Conservation (phyloP, 345 rosid genomes). For the Zanthoxylum bungeanum region DNA sequence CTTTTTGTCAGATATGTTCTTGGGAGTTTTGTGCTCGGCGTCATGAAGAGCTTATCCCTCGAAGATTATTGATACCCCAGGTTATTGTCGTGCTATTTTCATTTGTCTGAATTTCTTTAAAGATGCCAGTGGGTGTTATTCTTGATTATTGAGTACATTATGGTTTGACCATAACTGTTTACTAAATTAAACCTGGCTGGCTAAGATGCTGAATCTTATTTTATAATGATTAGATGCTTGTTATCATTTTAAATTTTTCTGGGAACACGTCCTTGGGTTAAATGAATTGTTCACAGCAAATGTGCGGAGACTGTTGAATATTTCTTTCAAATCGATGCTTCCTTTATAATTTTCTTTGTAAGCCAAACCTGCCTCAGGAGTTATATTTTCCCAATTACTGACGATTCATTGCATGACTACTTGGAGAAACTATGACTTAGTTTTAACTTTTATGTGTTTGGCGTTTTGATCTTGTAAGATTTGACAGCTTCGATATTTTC, state of each 20-base stretch:
- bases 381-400: not conserved
- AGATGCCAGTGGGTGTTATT: not conserved
- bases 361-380: not conserved
- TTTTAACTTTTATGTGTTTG: not conserved
- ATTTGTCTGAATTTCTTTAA: not conserved
- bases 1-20: slow-evolving; percentile 63
- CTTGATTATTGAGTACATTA: not conserved
- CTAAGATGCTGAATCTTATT: not conserved
- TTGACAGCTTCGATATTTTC: not conserved
- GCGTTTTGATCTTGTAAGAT: not conserved
- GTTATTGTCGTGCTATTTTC: slow-evolving; percentile 28
- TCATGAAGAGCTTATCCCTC: slow-evolving; percentile 95
- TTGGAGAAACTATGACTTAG: not conserved
- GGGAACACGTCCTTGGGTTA: not conserved
- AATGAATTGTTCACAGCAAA: not conserved
- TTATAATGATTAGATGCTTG: not conserved
- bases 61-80: slow-evolving; percentile 91
- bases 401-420: too few relatives aligned
- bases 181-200: not conserved
- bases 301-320: not conserved
- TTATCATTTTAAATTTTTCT: not conserved
- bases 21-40: slow-evolving; percentile 99
- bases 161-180: not conserved
- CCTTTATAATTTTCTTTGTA: not conserved
- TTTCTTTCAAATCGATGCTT: not conserved